phyloP scores from a whole-genome alignment of 139 green algal genomes.

The Tetradesmus lagerheimii region DNA sequence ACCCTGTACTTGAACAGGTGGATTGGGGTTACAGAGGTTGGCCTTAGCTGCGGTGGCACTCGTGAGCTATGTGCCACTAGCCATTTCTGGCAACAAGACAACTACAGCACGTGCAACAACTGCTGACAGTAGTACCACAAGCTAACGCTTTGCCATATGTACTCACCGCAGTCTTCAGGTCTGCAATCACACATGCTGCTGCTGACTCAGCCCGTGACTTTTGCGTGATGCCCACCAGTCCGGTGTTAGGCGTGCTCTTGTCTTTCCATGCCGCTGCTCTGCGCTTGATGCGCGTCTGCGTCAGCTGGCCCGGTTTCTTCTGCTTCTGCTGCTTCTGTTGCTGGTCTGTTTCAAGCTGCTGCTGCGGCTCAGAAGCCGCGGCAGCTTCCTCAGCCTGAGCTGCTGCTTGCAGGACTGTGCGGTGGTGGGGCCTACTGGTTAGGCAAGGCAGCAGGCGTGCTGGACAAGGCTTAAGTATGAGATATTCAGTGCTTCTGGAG shows the following conservation, averaged over 20 bases:
- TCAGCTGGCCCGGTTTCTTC: neutral
- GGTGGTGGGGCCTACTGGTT: neutral
- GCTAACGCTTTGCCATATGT: neutral
- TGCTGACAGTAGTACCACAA: too few relatives aligned
- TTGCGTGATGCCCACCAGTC: neutral
- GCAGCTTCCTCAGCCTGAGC: neutral
- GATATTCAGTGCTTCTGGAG: neutral
- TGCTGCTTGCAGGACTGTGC: neutral
- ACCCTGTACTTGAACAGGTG: too few relatives aligned
- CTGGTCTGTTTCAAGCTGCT: neutral
- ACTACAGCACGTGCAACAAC: too few relatives aligned
- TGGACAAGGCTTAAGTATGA: neutral
- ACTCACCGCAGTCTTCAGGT: neutral
- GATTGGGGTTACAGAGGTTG: too few relatives aligned
- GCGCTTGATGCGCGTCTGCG: neutral
- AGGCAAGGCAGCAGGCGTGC: neutral
- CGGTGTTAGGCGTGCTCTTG: conserved; percentile 1
- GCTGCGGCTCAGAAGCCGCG: neutral
- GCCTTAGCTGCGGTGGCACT: too few relatives aligned
- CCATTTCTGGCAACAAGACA: too few relatives aligned
- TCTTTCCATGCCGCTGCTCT: neutral
- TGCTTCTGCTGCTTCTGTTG: neutral
- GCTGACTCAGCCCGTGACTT: neutral
- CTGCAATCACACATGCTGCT: neutral
- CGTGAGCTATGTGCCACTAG: too few relatives aligned